Percentiles rank a stretch among this genome's conserved stretches.
Evolutionary conservation across 371 early-diverging fungal genomes (phyloP).

Genomic region (Phascolomyces articulosus): DNA sequence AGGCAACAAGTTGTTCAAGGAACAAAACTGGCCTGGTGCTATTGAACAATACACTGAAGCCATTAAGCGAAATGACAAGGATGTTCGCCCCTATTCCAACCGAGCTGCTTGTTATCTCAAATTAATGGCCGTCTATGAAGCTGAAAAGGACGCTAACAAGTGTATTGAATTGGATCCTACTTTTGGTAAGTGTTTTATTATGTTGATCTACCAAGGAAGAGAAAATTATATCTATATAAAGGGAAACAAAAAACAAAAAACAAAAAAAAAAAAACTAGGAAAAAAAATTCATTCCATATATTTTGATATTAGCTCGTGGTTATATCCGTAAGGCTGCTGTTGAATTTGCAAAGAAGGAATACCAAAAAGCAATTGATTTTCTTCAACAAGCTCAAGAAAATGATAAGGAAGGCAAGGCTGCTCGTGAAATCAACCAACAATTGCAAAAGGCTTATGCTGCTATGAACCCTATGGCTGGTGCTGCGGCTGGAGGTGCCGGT

Average conservation of each 20-base stretch:
- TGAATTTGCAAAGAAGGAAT: constrained; percentile 88
- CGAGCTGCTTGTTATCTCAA: constrained; percentile 97
- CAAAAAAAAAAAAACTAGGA: neutral
- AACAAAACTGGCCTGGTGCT: constrained; percentile 87
- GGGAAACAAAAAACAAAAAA: neutral
- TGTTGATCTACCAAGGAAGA: neutral
- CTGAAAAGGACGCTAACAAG: constrained; percentile 92
- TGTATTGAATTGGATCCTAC: constrained; percentile 87
- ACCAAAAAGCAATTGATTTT: constrained; percentile 81
- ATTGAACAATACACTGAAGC: constrained; percentile 96
- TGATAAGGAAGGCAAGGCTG: constrained; percentile 85
- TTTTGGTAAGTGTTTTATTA: constrained; percentile 59
- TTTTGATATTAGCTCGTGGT: constrained; percentile 58
- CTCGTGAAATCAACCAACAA: constrained; percentile 83
- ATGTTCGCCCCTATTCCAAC: constrained; percentile 93
- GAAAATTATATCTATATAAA: neutral
- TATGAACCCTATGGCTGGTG: constrained; percentile 65
- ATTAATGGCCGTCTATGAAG: constrained; percentile 93
- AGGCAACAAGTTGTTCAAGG: constrained; percentile 94
- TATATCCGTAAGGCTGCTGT: constrained; percentile 97
- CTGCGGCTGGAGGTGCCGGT: constrained; percentile 36
- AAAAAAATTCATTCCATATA: neutral
- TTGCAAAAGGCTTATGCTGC: constrained; percentile 77
- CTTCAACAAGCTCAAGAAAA: constrained; percentile 77
- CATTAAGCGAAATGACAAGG: constrained; percentile 92